Evolutionary conservation across 2,329 filamentous ascomycete genomes (phyloP), one percentile per base, ranked within the genome.

Genomic region (Colletotrichum spaethianum): DNA sequence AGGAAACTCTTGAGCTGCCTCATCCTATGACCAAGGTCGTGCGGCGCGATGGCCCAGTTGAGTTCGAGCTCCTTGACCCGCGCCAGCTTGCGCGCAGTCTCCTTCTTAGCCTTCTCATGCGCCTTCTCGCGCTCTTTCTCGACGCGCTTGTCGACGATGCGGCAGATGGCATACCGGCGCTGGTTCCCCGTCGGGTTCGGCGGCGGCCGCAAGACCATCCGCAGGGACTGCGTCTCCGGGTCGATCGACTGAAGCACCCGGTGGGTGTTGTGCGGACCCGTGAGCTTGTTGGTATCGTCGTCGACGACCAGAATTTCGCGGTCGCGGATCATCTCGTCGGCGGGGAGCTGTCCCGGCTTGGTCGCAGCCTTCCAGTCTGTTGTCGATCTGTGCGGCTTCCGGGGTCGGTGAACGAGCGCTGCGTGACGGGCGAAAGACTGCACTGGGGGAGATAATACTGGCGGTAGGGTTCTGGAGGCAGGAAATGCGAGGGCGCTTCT

Each of bases 11-110:
- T 83, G 77, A 96, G 80, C 83, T 91, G 90, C 77, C 88, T 88
- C 80, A 96, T 80, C 78, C 92, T 89, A 80, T 93, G 92, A n/a
- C 83, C 83, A 63, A 98, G 81, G 83, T 98, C 95, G 79, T 96
- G 89, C 16, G 82, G 79, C 73, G 91, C 91, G 77, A 97, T 97
- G 42, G 92, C 91, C 95, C 95, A 98, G 81, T 94, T 96, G 76
- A 98, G 77, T 83, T 98, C 95, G n/a, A 98, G 81, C 79, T 92
- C 92, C 84, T 98, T 98, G 20, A 82, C 79, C 75, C 85, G 86
- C 44, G 83, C 77, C 26, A 78, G 76, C 78, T 80, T 72, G 75
- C 81, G 80, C 73, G 83, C 78, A 76, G 76, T 75, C 70, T 84
- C 82, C 56, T 84, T 84, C 64, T 80, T 83, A 75, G 79, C 84